phyloP scores from a whole-genome alignment of 2,329 filamentous ascomycete species.

The Fusarium papillatum region DNA sequence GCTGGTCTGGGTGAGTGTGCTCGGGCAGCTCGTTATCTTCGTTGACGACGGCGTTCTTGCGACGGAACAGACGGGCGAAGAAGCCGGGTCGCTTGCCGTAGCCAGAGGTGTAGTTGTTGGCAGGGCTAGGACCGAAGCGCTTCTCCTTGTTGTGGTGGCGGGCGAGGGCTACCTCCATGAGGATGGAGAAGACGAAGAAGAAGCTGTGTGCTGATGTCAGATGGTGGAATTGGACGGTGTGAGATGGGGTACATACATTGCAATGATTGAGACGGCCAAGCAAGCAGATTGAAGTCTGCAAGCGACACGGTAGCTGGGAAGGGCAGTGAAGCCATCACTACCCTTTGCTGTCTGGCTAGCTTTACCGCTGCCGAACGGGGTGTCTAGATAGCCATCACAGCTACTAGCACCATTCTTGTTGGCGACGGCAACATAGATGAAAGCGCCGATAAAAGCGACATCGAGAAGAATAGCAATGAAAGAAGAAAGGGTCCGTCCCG shows the following conservation, averaged over 20 bases:
- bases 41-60: conserved; percentile 39
- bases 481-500: conserved; percentile 80
- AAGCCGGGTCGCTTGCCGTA: conserved; percentile 52
- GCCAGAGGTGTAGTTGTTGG: conserved; percentile 72
- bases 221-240: background rate
- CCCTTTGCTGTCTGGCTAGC: conserved; percentile 64
- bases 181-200: conserved; percentile 81
- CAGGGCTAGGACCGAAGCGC: conserved; percentile 69
- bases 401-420: conserved; percentile 77
- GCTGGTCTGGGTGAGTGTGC: conserved; percentile 56
- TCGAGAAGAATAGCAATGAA: conserved; percentile 83
- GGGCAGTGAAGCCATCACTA: conserved; percentile 58
- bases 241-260: conserved; percentile 67
- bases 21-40: conserved; percentile 52
- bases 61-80: conserved; percentile 50
- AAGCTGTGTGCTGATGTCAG: conserved; percentile 63
- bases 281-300: conserved; percentile 84
- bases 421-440: conserved; percentile 85
- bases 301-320: conserved; percentile 65
- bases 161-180: conserved; percentile 76
- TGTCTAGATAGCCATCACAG: conserved; percentile 74
- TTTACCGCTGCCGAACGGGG: conserved; percentile 76
- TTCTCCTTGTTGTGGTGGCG: conserved; percentile 82
- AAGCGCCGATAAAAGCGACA: conserved; percentile 79
- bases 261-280: conserved; percentile 84